Conservation (phyloP, 1,284 basidiomycete genomes). For the Boletus smithii region DNA sequence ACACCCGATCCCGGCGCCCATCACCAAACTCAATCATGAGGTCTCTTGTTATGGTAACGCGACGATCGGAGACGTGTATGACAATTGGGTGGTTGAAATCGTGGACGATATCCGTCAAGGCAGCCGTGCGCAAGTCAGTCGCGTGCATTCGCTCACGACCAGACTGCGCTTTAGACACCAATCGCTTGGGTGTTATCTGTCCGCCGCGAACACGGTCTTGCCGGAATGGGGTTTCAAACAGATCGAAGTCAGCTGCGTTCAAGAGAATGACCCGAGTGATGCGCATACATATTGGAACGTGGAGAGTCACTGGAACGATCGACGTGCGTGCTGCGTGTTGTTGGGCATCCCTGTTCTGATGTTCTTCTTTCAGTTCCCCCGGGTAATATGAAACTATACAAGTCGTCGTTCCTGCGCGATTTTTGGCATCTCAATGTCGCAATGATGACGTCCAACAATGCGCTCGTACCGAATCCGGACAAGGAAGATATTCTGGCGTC, state of each 20-base stretch:
- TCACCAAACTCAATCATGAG: constrained; percentile 89
- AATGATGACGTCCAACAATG: constrained; percentile 99
- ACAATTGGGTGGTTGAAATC: constrained; percentile 92
- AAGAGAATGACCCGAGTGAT: constrained; percentile 82
- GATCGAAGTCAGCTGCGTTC: constrained; percentile 92
- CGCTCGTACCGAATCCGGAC: constrained; percentile 93
- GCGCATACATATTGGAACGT: constrained; percentile 97
- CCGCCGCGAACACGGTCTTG: constrained; percentile 84
- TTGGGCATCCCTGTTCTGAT: background rate
- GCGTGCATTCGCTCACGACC: constrained; percentile 89
- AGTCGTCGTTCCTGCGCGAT: constrained; percentile 91
- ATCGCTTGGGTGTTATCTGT: constrained; percentile 81
- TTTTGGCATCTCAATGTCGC: constrained; percentile 99
- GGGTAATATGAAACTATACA: constrained; percentile 81
- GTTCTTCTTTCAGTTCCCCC: constrained; percentile 65
- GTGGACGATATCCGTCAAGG: constrained; percentile 84
- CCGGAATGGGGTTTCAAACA: constrained; percentile 99
- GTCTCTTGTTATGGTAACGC: constrained; percentile 91
- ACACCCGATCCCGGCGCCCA: constrained; percentile 82
- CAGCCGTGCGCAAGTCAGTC: constrained; percentile 54
- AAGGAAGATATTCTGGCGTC: constrained; percentile 97
- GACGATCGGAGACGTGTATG: constrained; percentile 83
- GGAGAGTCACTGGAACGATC: constrained; percentile 94
- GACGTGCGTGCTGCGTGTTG: constrained; percentile 54
- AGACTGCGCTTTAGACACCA: constrained; percentile 83